Base-by-base conservation (phyloP, 73 alveolate genomes). In the Paramecium sonneborni region DNA sequence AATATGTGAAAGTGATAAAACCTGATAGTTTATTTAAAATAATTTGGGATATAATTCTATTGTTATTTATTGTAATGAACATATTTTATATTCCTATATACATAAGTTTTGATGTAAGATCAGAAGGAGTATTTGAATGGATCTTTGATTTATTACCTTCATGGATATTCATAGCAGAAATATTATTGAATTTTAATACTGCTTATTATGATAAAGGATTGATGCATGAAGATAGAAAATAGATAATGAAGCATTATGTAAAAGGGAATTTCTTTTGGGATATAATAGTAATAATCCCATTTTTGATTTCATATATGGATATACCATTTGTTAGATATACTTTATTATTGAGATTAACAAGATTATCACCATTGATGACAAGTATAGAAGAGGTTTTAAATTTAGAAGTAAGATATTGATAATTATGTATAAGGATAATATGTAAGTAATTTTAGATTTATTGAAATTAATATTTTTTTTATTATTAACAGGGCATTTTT, bases 131-230 rank as follows among this genome's bases (percentile, higher is more conserved):
- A 15, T 72, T 88, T 21, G 74, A 69, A 38, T 57, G 69, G 69
- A 15, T 88, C 24, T 57, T 88, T 26, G 76, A 88, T n/a, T 23
- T 32, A 15, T 43, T 88, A 39, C 94, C 94, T 6, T 76, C 85
- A 20, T 88, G 90, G 93, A 23, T 95, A 26, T 95, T 92, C 90
- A 41, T 88, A 0, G 85, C 85, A 30, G 97, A 95, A 44, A 57
- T 95, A 11, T 26, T 94, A 21, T 43, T 95, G 18, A 86, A 95
- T 79, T 94, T 95, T 55, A 85, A 92, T n/a, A 94, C 96, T 20
- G 97, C 98, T 20, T 95, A 82, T 87, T 95, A 92, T 79, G 95
- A 93, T 74, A 48, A 93, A 55, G 95, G 96, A 1, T 90, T 94
- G n/a, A 55, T 92, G 76, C 95, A 85, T 18, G 93, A 92, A 14